Percentiles rank a stretch among this genome's conserved stretches.
Conservation (phyloP, 768 basidiomycete genomes). For the Suillus occidentalis region DNA sequence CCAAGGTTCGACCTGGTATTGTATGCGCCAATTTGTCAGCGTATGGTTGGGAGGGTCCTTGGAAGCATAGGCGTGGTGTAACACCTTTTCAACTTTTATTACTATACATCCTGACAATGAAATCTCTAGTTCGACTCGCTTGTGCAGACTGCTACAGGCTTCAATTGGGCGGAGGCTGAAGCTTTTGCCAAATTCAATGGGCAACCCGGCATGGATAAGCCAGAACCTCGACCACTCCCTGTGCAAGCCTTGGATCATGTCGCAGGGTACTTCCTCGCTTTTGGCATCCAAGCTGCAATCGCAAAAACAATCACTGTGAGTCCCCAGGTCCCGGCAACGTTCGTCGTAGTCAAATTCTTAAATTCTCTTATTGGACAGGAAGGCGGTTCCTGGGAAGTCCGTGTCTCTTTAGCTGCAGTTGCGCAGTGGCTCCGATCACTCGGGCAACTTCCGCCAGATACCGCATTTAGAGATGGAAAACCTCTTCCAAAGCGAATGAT, state of each 20-base stretch:
- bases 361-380: conserved; percentile 36
- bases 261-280: conserved; percentile 57
- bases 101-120: neutral
- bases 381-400: conserved; percentile 61
- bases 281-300: conserved; percentile 57
- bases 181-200: conserved; percentile 40
- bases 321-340: conserved; percentile 5
- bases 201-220: neutral
- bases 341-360: neutral
- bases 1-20: conserved; percentile 42
- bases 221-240: conserved; percentile 41
- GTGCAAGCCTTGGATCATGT: conserved; percentile 63
- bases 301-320: conserved; percentile 50
- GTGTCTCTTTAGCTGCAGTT: conserved; percentile 56
- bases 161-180: conserved; percentile 56
- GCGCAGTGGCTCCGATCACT: conserved; percentile 58
- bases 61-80: conserved; percentile 54
- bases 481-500: conserved; percentile 38
- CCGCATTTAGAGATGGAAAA: conserved; percentile 41
- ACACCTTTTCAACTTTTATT: conserved; percentile 11
- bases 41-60: conserved; percentile 60
- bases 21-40: conserved; percentile 55
- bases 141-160: conserved; percentile 61
- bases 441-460: conserved; percentile 41
- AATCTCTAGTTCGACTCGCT: conserved; percentile 59